Evolutionary conservation across 2,329 filamentous ascomycete genomes (phyloP).

Genomic region (Atkinsonella texensis): DNA sequence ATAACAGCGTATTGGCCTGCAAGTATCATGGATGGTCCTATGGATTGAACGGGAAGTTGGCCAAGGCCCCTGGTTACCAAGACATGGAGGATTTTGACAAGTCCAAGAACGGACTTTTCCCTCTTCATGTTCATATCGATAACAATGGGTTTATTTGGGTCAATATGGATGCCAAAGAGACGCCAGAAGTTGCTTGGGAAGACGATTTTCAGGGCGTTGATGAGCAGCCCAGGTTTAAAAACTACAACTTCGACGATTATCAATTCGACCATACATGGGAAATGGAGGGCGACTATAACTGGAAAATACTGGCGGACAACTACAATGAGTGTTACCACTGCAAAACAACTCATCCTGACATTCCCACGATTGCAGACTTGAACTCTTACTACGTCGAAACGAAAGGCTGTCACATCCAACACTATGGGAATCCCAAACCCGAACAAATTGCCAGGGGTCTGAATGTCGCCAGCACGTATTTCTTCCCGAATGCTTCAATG

Average conservation of each 20-base stretch:
- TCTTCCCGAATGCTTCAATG: slow-evolving; percentile 38
- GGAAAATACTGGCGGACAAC: slow-evolving; percentile 50
- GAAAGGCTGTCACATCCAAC: slow-evolving; percentile 36
- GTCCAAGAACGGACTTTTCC: slow-evolving; percentile 41
- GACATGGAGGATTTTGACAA: slow-evolving; percentile 44
- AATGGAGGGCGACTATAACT: slow-evolving; percentile 45
- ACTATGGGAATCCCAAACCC: slow-evolving; percentile 32
- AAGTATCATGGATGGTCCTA: slow-evolving; percentile 54
- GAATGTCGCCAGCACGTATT: slow-evolving; percentile 33
- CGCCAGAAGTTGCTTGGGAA: slow-evolving; percentile 36
- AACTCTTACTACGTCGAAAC: slow-evolving; percentile 41
- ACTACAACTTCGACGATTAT: slow-evolving; percentile 41
- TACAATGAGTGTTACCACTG: slow-evolving; percentile 59
- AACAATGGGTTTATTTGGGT: slow-evolving; percentile 44
- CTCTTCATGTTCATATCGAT: slow-evolving; percentile 42
- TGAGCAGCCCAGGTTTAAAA: slow-evolving; percentile 28
- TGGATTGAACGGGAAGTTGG: slow-evolving; percentile 41
- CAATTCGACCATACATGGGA: slow-evolving; percentile 45
- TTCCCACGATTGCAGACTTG: slow-evolving; percentile 43
- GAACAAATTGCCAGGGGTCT: slow-evolving; percentile 37
- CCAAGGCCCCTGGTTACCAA: slow-evolving; percentile 48
- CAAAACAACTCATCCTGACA: slow-evolving; percentile 45
- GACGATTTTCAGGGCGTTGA: slow-evolving; percentile 39
- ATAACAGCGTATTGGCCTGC: slow-evolving; percentile 41
- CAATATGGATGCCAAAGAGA: slow-evolving; percentile 37